These are phyloP conservation scores for Xylaria sp. DNA, from an alignment of 2,329 filamentous ascomycete genomes.

Conservation along the genomic window DNA sequence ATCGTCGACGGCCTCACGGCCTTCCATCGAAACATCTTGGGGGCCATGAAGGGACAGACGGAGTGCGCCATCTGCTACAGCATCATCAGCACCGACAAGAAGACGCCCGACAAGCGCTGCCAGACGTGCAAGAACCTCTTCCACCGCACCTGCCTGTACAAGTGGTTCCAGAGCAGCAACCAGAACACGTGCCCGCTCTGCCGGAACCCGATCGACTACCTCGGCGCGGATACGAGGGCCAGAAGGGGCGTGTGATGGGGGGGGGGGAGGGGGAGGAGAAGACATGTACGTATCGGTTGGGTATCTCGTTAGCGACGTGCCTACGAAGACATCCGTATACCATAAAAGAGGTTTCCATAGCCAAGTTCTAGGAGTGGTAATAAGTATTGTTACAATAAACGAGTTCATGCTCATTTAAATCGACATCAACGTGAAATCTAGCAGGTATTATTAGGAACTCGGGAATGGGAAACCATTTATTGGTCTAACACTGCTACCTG, in stretches of 20 bases:
- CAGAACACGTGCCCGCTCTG: conserved; percentile 91
- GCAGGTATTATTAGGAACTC: no score
- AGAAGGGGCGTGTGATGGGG: conserved; percentile 26
- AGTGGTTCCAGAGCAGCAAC: conserved; percentile 96
- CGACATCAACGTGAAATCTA: no score
- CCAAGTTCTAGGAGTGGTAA: no score
- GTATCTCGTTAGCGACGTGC: no score
- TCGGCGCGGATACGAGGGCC: conserved; percentile 34
- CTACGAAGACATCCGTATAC: no score
- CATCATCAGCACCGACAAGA: conserved; percentile 85
- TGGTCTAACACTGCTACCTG: no score
- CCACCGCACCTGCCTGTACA: conserved; percentile 86
- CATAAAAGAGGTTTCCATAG: no score
- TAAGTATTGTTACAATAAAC: no score
- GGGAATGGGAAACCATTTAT: no score
- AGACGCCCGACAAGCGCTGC: conserved; percentile 89
- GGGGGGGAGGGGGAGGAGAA: neutral
- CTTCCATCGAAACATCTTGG: conserved; percentile 85
- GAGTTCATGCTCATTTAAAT: no score
- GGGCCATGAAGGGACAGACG: conserved; percentile 86
- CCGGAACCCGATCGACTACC: conserved; percentile 78
- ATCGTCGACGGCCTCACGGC: conserved; percentile 84
- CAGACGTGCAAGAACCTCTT: conserved; percentile 92
- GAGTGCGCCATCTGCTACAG: conserved; percentile 98
- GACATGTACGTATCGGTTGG: no score